Evolutionary conservation across 352 stramenopile species (phyloP), one percentile per base, ranked within the genome.

Genomic region (Globisporangium mamillatum): DNA sequence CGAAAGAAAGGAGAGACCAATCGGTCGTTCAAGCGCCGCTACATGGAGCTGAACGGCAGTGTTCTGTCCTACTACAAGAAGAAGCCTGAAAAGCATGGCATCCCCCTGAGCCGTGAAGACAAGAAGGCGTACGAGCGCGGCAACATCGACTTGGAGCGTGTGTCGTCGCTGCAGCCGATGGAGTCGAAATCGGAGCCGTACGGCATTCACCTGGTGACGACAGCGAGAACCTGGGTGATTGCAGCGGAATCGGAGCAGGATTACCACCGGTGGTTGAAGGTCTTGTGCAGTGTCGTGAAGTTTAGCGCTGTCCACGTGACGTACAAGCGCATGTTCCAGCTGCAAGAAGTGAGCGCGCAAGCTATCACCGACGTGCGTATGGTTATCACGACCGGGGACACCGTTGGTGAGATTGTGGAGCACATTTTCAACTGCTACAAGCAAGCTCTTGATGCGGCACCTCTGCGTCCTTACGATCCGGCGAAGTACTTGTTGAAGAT

Each of bases 351-450:
- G 56, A 95, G 86, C 57, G 75, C 86, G 0, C 89, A 90, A 53
- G 88, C 86, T 10, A 89, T 93, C 22, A 95, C 86, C 22, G 88
- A 95, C 72, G 88, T 94, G 63, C 86, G 88, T 32, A 93, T 95
- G 86, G 84, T 93, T 52, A 89, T 94, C 29, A 81, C 84, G 1
- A 91, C 86, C 0, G 80, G 84, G 4, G 87, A 95, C 70, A 95
- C 88, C 1, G 88, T 95, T n/a, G 84, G 82, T 4, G 83, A 95
- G 72, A 93, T 93, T 70, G 88, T 95, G 29, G 88, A 94, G 80
- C 84, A 93, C 62, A 94, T 95, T 29, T 95, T 95, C 68, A 92
- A 93, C 63, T 95, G 85, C 66, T 95, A 95, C 79, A 87, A 92
- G 66, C 82, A 91, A 66, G 80, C 79, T 20, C 69, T 94, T 4